Evolutionary conservation across 495 filamentous ascomycete species (phyloP).

Genomic region (Neurospora sp.): DNA sequence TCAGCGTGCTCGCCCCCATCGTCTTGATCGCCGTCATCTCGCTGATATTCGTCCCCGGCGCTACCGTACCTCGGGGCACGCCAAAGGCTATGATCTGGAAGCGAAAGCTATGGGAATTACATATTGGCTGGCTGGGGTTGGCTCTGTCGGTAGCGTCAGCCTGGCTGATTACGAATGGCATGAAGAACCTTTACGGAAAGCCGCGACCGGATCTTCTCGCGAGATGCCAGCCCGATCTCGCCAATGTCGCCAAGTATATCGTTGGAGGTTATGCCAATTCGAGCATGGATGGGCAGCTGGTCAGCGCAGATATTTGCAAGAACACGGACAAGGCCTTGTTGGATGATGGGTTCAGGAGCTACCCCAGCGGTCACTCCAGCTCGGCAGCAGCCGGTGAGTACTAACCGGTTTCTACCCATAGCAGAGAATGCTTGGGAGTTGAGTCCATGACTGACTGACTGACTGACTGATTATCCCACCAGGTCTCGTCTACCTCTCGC

Average conservation of each 20-base stretch:
- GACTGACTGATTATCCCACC: not conserved
- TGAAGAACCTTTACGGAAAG: slow-evolving; percentile 84
- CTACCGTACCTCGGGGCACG: slow-evolving; percentile 56
- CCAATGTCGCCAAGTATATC: slow-evolving; percentile 30
- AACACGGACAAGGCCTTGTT: slow-evolving; percentile 53
- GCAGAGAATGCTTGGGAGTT: not conserved
- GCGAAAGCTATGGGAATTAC: slow-evolving; percentile 76
- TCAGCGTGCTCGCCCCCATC: slow-evolving; percentile 49
- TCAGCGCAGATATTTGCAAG: slow-evolving; percentile 58
- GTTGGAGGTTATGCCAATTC: slow-evolving; percentile 26
- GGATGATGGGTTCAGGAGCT: slow-evolving; percentile 80
- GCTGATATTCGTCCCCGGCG: slow-evolving; percentile 52
- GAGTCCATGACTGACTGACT: not conserved
- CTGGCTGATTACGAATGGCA: slow-evolving; percentile 68
- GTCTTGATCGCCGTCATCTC: slow-evolving; percentile 61
- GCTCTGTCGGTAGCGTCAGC: slow-evolving; percentile 53
- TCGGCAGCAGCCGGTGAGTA: slow-evolving; percentile 53
- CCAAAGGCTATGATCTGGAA: slow-evolving; percentile 55
- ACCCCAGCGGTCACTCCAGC: slow-evolving; percentile 59
- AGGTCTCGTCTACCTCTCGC: slow-evolving; percentile 67
- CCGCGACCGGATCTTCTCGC: slow-evolving; percentile 72
- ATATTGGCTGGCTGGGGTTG: slow-evolving; percentile 68
- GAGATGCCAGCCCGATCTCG: slow-evolving; percentile 51
- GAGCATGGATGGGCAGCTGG: slow-evolving; percentile 41
- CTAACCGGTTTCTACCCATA: not conserved